These are phyloP conservation scores for Colletotrichum paranaense DNA, from an alignment of 2,329 filamentous ascomycete species.

Conservation along the genomic window DNA sequence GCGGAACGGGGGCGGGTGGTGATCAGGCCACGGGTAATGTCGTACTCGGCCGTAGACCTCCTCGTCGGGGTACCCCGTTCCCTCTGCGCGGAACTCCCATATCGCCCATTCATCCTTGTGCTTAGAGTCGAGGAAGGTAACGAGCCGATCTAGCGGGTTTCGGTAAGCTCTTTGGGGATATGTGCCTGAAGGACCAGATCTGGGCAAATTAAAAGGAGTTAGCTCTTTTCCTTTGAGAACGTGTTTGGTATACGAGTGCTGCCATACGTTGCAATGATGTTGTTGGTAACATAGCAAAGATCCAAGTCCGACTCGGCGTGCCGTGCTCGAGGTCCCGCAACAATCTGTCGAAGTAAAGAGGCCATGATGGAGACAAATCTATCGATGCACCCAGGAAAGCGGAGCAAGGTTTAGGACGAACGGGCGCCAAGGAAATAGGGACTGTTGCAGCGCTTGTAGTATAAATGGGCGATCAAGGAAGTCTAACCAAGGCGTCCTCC, in stretches of 20 bases:
- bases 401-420: constrained; percentile 14
- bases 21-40: constrained; percentile 97
- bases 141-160: constrained; percentile 88
- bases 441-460: constrained; percentile 23
- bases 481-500: constrained; percentile 2
- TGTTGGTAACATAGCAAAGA: constrained; percentile 93
- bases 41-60: constrained; percentile 87
- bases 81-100: constrained; percentile 98
- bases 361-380: constrained; percentile 61
- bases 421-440: constrained; percentile 8
- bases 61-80: constrained; percentile 92
- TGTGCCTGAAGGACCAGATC: constrained; percentile 88
- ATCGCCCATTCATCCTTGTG: constrained; percentile 91
- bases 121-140: constrained; percentile 87
- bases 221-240: background rate
- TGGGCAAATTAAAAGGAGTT: constrained; percentile 51
- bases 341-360: constrained; percentile 87
- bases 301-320: constrained; percentile 92
- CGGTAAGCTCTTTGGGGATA: constrained; percentile 94
- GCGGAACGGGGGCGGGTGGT: constrained; percentile 93
- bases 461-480: constrained; percentile 2
- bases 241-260: background rate
- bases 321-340: constrained; percentile 85
- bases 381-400: constrained; percentile 19
- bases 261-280: constrained; percentile 73